Evolutionary conservation across 2,329 filamentous ascomycete species (phyloP).

Genomic region (Penicillium hesseltinei): DNA sequence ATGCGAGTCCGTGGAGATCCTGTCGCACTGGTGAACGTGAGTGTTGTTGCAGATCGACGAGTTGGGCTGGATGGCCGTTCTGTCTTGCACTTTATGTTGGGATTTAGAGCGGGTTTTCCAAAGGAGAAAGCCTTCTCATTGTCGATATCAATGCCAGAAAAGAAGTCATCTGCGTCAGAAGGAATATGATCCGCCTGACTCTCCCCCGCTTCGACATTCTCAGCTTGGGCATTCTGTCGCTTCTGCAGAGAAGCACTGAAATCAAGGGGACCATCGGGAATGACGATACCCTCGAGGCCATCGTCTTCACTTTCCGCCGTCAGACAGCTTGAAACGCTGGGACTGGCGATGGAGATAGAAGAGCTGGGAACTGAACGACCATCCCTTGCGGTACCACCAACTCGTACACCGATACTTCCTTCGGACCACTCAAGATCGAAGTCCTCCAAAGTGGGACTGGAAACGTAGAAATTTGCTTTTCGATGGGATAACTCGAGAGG

Average conservation of each 20-base stretch:
- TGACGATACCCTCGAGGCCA: conserved; percentile 80
- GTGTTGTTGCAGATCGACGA: conserved; percentile 70
- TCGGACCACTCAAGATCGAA: conserved; percentile 85
- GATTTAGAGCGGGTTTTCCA: conserved; percentile 78
- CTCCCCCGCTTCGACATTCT: conserved; percentile 33
- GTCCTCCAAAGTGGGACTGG: conserved; percentile 65
- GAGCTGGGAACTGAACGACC: conserved; percentile 79
- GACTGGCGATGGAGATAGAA: conserved; percentile 83
- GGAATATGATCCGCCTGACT: conserved; percentile 17
- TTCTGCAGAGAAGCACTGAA: conserved; percentile 75
- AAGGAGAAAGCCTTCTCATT: conserved; percentile 78
- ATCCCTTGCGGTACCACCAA: conserved; percentile 80
- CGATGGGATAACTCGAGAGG: conserved; percentile 60
- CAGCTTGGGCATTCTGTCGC: conserved; percentile 55
- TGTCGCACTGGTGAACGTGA: conserved; percentile 88
- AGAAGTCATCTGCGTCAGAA: conserved; percentile 67
- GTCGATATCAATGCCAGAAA: conserved; percentile 82
- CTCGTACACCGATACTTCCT: conserved; percentile 85
- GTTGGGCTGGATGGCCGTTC: conserved; percentile 66
- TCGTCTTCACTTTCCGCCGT: conserved; percentile 93
- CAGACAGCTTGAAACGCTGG: conserved; percentile 86
- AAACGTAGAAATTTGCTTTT: conserved; percentile 62
- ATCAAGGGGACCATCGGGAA: conserved; percentile 80
- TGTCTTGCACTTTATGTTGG: conserved; percentile 85
- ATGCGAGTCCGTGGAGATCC: conserved; percentile 63